Evolutionary conservation across 345 rosid species (phyloP).

Genomic region (Bruguiera parviflora): DNA sequence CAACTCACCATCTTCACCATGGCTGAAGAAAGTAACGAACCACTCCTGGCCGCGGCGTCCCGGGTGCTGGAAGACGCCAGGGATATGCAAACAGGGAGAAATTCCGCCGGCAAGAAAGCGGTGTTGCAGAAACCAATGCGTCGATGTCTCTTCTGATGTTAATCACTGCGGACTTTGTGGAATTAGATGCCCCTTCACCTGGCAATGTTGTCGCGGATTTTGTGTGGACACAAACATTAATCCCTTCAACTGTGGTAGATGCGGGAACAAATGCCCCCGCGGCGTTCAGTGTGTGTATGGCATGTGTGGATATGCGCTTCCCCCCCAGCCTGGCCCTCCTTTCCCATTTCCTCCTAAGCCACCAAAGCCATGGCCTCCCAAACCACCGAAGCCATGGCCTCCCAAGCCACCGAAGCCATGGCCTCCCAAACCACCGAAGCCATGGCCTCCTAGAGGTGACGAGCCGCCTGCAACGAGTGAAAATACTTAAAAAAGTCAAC

Average conservation of each 20-base stretch:
- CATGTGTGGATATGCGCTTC: conserved; percentile 54
- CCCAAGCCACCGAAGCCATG: not conserved
- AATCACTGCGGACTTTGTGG: conserved; percentile 47
- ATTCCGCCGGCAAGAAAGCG: conserved; percentile 26
- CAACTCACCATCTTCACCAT: conserved; percentile 26
- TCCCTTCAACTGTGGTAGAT: conserved; percentile 41
- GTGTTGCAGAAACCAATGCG: conserved; percentile 49
- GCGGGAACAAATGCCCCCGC: conserved; percentile 43
- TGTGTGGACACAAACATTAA: conserved; percentile 35
- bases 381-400: conserved; percentile 7
- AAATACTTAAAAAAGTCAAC: not conserved
- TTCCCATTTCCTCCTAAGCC: conserved; percentile 11
- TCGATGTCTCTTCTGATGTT: conserved; percentile 39
- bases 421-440: not conserved
- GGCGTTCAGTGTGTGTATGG: conserved; percentile 37
- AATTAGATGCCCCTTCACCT: conserved; percentile 38
- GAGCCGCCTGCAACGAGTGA: not conserved
- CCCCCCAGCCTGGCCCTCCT: conserved; percentile 2
- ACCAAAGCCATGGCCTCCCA: not conserved
- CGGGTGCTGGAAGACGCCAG: conserved; percentile 41
- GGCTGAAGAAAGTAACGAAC: conserved; percentile 32
- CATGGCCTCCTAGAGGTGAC: not conserved
- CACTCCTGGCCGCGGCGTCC: conserved; percentile 4
- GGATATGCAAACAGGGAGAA: conserved; percentile 39
- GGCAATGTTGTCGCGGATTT: conserved; percentile 49